Evolutionary conservation across 495 filamentous ascomycete species (phyloP).

Genomic region (Physcia stellaris): DNA sequence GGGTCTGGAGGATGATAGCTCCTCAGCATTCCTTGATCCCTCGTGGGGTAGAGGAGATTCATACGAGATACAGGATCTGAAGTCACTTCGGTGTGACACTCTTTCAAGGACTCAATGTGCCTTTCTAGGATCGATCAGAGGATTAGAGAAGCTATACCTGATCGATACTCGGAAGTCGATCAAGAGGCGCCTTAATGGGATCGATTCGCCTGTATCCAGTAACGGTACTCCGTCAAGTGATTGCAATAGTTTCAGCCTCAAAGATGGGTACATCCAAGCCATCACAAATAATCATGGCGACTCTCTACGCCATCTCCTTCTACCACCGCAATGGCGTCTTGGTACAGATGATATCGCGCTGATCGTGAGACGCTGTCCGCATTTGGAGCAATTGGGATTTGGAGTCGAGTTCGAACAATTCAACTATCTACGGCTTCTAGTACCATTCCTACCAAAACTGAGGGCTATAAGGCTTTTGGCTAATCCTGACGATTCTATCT

Average conservation of each 20-base stretch:
- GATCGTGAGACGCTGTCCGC: slow-evolving; percentile 39
- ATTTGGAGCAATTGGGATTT: slow-evolving; percentile 44
- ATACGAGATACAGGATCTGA: slow-evolving; percentile 17
- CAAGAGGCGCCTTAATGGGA: slow-evolving; percentile 9
- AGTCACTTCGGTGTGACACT: slow-evolving; percentile 28
- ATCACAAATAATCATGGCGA: slow-evolving; percentile 34
- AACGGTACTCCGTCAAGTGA: slow-evolving; percentile 7
- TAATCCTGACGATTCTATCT: slow-evolving; percentile 6
- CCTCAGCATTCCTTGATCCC: slow-evolving; percentile 41
- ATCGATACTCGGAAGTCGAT: slow-evolving; percentile 22
- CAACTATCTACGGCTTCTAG: slow-evolving; percentile 27
- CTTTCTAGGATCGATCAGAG: slow-evolving; percentile 24
- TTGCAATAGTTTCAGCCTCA: slow-evolving; percentile 15
- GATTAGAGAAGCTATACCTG: slow-evolving; percentile 33
- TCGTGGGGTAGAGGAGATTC: slow-evolving; percentile 29
- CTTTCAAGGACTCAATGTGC: slow-evolving; percentile 27
- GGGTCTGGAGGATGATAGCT: slow-evolving; percentile 20
- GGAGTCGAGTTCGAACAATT: slow-evolving; percentile 31
- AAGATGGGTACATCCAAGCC: slow-evolving; percentile 30
- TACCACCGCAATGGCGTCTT: slow-evolving; percentile 43
- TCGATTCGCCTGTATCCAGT: slow-evolving; percentile 10
- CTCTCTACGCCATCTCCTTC: slow-evolving; percentile 41
- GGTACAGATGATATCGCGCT: slow-evolving; percentile 32
- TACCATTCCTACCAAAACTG: slow-evolving; percentile 36
- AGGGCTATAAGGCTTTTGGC: slow-evolving; percentile 28